Evolutionary conservation across 1,139 yeast genomes (phyloP), one percentile per base, ranked within the genome.

Genomic region (Suhomyces coccinellae): DNA sequence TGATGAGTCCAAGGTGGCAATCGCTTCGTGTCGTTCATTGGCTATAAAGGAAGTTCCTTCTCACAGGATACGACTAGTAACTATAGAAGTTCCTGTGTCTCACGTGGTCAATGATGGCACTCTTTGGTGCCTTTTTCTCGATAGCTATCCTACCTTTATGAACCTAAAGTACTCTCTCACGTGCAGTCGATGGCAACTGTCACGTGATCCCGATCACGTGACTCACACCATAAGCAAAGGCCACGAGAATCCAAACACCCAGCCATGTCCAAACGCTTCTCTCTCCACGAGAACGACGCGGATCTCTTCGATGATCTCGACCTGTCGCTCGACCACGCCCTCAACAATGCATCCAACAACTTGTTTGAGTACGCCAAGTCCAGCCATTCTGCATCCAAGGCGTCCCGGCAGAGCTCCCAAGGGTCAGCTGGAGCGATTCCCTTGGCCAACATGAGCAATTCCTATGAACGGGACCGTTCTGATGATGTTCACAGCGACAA

Each of bases 241-340:
- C 36, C 36, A 34, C 36, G 36, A 34, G 13, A 34, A 34, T n/a
- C 15, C 36, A 26, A 34, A 34, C 26, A 33, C 13, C 12, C 17
- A 22, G 12, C 15, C 31, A 41, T 41, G 44, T 27, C 40, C 16
- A 36, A 16, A 9, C 36, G 37, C 16, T 41, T 41, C 37, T 41
- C 57, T 33, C 53, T 53, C 36, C 41, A 38, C 33, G 48, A 45
- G 30, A 41, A 36, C 29, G 63, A 60, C 26, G 56, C 54, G 38
- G 71, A 67, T 40, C 62, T 71, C 13, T 67, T 71, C 52, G 79
- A 73, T 33, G 79, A 74, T 49, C 61, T 75, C 44, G 80, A 75
- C 44, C 58, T 55, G 38, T 69, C 78, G 24, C 58, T 74, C 38
- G 79, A 74, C 48, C 62, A 66, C 43, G 79, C 79, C 10, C 61